Base-by-base conservation (phyloP, 345 rosid species). In the Moricandia arvensis region DNA sequence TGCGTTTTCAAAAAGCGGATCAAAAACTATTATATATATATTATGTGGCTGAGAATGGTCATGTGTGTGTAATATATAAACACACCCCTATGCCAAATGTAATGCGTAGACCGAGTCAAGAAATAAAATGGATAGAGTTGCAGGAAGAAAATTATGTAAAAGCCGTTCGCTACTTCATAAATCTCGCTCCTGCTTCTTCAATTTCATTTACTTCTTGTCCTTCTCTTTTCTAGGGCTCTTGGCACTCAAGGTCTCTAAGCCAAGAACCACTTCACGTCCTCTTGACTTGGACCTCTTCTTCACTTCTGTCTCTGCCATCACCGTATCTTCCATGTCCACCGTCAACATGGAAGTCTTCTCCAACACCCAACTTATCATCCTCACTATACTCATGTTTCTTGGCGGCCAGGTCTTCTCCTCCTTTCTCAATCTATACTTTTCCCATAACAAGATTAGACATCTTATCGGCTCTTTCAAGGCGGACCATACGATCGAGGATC, bases 331-430 rank as follows among this genome's bases (percentile, higher is more conserved):
- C 80, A 87, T 93, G 97, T 84, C 89, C 16, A 82, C 93, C 0
- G 80, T 93, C 0, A 93, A 93, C 74, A 88, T 93, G 96, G 98
- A 93, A 78, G 89, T 82, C 68, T 90, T 89, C 75, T 90, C 96
- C 4, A 87, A 86, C 31, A 1, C 78, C 43, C 93, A 92, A 66
- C 92, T 92, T 53, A 18, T 85, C 3, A 0, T 90, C 43, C 10
- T 93, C 27, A 86, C 86, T 11, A 13, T 85, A 45, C 66, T 92
- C 30, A 88, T 88, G 90, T 59, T 88, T 6, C 13, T 81, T 0
- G 96, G 97, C 0, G 94, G 92, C 0, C 96, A 88, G 17, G 74
- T 88, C 72, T 88, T 90, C 83, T 61, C 78, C n/a, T 91, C 96
- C 57, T 75, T 87, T 66, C 78, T 88, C 26, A 66, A 9, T 1